These are phyloP conservation scores for Linnemannia hyalina DNA, from an alignment of 192 early-diverging fungal genomes.

Conservation along the genomic window DNA sequence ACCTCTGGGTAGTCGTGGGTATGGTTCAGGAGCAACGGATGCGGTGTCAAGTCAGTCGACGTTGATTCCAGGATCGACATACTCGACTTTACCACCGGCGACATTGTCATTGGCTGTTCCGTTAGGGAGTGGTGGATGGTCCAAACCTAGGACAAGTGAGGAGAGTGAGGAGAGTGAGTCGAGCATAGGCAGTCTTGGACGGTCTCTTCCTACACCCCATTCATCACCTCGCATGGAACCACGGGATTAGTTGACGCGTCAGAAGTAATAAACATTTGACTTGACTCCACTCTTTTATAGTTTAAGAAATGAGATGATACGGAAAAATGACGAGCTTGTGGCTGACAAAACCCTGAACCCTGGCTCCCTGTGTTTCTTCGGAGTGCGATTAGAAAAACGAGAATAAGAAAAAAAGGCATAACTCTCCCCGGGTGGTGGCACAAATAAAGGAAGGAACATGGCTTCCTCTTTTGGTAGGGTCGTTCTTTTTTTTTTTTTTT, in stretches of 20 bases:
- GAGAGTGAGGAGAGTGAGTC: conserved; percentile 33
- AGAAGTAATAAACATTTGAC: not conserved
- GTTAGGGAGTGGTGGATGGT: not conserved
- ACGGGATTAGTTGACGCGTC: not conserved
- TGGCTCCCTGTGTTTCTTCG: not conserved
- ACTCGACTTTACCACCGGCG: not conserved
- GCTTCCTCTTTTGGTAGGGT: conserved; percentile 29
- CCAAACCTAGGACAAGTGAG: not conserved
- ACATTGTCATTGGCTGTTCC: not conserved
- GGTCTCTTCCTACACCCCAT: conserved; percentile 42
- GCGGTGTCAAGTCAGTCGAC: conserved; percentile 30
- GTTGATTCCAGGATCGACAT: not conserved
- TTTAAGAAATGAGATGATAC: not conserved
- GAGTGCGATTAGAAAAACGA: too few species aligned
- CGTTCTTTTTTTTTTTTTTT: not conserved
- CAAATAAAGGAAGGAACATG: conserved; percentile 1
- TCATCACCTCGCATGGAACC: conserved; percentile 31
- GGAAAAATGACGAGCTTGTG: not conserved
- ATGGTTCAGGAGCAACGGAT: not conserved
- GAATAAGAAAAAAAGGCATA: not conserved
- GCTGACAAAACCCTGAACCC: not conserved
- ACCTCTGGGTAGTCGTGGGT: not conserved
- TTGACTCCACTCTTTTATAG: not conserved
- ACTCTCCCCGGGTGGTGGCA: not conserved
- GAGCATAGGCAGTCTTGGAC: conserved; percentile 34